Evolutionary conservation across 306 rosid species (phyloP).

Genomic region (Castanea sativa): DNA sequence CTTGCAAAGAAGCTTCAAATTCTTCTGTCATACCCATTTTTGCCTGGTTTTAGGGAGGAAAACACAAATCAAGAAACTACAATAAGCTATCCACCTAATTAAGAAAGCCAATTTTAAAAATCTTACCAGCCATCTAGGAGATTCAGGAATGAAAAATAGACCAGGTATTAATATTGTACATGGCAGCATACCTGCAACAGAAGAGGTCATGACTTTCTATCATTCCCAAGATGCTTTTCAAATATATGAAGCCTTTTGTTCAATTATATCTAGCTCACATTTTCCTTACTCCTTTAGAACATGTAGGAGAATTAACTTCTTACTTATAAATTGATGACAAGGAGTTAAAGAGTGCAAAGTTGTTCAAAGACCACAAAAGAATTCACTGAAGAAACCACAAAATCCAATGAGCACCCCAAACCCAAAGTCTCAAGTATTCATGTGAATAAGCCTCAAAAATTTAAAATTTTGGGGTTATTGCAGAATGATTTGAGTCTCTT

Average conservation of each 20-base stretch:
- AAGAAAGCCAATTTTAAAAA: conserved; percentile 19
- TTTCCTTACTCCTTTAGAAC: neutral
- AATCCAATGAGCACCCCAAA: neutral
- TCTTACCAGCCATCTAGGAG: conserved; percentile 97
- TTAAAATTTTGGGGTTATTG: neutral
- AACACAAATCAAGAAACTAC: conserved; percentile 18
- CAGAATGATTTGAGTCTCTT: neutral
- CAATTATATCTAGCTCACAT: neutral
- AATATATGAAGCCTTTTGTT: neutral
- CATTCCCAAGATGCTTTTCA: conserved; percentile 9
- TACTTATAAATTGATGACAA: neutral
- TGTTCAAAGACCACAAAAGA: neutral
- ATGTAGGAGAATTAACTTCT: neutral
- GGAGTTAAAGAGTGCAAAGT: neutral
- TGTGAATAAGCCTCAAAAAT: neutral
- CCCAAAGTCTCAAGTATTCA: neutral
- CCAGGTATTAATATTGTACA: conserved; percentile 90
- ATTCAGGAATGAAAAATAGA: conserved; percentile 91
- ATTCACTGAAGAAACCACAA: neutral
- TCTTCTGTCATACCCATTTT: conserved; percentile 98
- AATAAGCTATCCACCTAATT: conserved; percentile 4
- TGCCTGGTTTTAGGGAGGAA: conserved; percentile 50
- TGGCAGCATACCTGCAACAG: conserved; percentile 71
- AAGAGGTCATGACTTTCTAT: conserved; percentile 15
- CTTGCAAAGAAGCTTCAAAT: conserved; percentile 90